Conservation (phyloP, 176 grass and related monocot species). For the Avena eriantha region DNA sequence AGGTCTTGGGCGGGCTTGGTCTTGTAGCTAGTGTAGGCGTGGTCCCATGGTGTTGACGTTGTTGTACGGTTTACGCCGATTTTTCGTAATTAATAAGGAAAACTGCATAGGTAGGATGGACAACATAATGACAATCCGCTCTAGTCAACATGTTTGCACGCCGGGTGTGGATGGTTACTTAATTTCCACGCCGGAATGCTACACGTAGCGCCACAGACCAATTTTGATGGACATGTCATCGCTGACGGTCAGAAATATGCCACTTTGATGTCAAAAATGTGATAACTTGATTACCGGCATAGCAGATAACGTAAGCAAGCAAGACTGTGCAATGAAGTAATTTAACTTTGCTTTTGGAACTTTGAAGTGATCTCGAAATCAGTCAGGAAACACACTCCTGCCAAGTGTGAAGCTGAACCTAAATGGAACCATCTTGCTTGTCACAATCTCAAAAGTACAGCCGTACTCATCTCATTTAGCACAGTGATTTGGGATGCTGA, state of each 20-base stretch:
- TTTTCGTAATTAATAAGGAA: too few relatives aligned
- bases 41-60: too few relatives aligned
- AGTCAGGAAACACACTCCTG: slow-evolving; percentile 22
- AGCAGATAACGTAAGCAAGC: background rate
- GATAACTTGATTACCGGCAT: background rate
- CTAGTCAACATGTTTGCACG: too few relatives aligned
- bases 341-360: slow-evolving; percentile 34
- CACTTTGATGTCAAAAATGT: background rate
- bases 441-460: background rate
- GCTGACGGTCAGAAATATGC: background rate
- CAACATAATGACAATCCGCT: too few relatives aligned
- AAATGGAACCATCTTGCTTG: slow-evolving; percentile 12
- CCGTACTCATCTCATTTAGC: background rate
- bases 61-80: too few relatives aligned
- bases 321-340: background rate
- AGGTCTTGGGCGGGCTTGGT: too few relatives aligned
- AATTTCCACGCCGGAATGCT: too few relatives aligned
- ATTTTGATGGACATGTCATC: background rate
- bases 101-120: too few relatives aligned
- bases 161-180: too few relatives aligned
- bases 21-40: too few relatives aligned
- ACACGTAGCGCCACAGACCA: too few relatives aligned
- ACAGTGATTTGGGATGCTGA: background rate
- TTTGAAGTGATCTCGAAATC: slow-evolving; percentile 37
- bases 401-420: slow-evolving; percentile 26